A percentile compares a stretch with the other conserved stretches of the same genome.
phyloP scores from a whole-genome alignment of 371 early-diverging fungal genomes.

The Mucor velutinosus region DNA sequence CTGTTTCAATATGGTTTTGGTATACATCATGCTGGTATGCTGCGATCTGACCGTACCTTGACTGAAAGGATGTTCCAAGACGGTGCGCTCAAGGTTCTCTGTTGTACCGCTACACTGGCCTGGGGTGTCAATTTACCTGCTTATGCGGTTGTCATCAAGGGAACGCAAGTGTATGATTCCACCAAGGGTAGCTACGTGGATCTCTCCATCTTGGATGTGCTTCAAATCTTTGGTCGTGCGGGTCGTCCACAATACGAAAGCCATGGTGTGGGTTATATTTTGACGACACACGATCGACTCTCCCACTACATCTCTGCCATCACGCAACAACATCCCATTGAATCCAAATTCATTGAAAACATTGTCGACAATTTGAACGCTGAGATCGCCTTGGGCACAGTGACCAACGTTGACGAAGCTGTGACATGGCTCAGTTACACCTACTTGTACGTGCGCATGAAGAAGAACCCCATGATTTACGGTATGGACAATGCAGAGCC shows the following conservation, averaged over 20 bases:
- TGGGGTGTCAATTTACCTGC: constrained; percentile 99
- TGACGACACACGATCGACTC: constrained; percentile 92
- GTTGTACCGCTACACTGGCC: constrained; percentile 99
- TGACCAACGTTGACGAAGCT: constrained; percentile 92
- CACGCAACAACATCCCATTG: constrained; percentile 96
- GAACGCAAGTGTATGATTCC: constrained; percentile 96
- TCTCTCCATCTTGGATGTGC: constrained; percentile 92
- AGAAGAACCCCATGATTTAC: constrained; percentile 91
- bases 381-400: constrained; percentile 95
- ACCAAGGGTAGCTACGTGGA: constrained; percentile 93
- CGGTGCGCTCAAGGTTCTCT: constrained; percentile 89
- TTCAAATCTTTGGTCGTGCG: constrained; percentile 99
- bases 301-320: constrained; percentile 94
- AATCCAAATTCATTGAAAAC: constrained; percentile 88
- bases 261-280: constrained; percentile 88
- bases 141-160: constrained; percentile 98
- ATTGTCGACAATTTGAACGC: constrained; percentile 96
- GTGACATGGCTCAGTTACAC: constrained; percentile 98
- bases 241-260: constrained; percentile 97
- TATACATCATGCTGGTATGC: constrained; percentile 99
- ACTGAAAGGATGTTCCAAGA: constrained; percentile 92
- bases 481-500: constrained; percentile 81
- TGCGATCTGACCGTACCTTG: constrained; percentile 85
- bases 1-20: constrained; percentile 86
- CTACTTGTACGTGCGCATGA: constrained; percentile 97